These are phyloP conservation scores for Alternaria alternata DNA, from an alignment of 2,329 filamentous ascomycete species.

Conservation along the genomic window DNA sequence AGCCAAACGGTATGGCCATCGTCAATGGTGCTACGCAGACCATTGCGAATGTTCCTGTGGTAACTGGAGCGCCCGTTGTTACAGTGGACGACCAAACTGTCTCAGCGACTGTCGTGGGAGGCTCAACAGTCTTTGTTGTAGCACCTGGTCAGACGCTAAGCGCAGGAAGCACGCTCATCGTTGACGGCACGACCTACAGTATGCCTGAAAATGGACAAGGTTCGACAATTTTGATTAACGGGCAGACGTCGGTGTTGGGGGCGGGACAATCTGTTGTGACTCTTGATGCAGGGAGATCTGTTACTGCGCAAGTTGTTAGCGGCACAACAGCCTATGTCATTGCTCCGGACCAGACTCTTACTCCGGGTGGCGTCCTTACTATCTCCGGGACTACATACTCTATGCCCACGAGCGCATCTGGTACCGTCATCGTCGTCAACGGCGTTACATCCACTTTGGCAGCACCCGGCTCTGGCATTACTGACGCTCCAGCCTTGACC, in stretches of 20 bases:
- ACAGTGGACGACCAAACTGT: conserved; percentile 31
- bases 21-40: conserved; percentile 47
- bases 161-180: conserved; percentile 33
- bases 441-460: conserved; percentile 36
- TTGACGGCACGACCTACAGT: conserved; percentile 38
- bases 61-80: conserved; percentile 28
- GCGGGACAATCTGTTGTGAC: conserved; percentile 22
- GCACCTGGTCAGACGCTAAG: conserved; percentile 22
- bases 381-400: conserved; percentile 41
- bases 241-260: conserved; percentile 9
- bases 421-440: conserved; percentile 37
- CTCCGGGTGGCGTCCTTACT: conserved; percentile 36
- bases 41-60: conserved; percentile 27
- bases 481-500: conserved; percentile 32
- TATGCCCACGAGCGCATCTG: conserved; percentile 34
- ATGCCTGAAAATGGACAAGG: conserved; percentile 29
- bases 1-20: conserved; percentile 48
- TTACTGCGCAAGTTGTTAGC: conserved; percentile 26
- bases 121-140: conserved; percentile 33
- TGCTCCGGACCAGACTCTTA: conserved; percentile 34
- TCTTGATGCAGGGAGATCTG: conserved; percentile 21
- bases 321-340: conserved; percentile 40
- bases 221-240: conserved; percentile 39
- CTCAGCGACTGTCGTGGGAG: conserved; percentile 34
- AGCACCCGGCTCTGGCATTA: conserved; percentile 16